Evolutionary conservation across 176 grass and related monocot genomes (phyloP).

Genomic region (Cenchrus purpureus): DNA sequence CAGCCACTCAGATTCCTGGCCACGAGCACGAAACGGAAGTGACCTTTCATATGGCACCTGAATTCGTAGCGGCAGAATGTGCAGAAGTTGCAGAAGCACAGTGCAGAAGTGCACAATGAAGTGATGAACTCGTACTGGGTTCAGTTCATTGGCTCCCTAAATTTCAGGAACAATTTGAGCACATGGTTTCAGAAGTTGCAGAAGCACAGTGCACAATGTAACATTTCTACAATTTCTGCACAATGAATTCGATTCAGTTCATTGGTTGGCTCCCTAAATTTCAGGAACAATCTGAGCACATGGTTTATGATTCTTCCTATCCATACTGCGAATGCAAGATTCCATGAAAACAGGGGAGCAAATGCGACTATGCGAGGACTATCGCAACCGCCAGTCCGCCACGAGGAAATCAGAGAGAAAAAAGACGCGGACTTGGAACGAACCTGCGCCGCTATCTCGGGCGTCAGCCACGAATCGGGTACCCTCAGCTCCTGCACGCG

Average conservation of each 20-base stretch:
- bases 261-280: too few species aligned
- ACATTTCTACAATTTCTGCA: too few species aligned
- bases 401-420: not conserved
- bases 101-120: too few species aligned
- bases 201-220: too few species aligned
- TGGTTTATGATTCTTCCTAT: not conserved
- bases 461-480: slow-evolving; percentile 62
- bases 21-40: not conserved
- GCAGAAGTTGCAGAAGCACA: not conserved
- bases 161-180: not conserved
- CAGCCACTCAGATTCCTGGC: slow-evolving; percentile 90
- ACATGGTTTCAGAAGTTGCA: too few species aligned
- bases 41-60: not conserved
- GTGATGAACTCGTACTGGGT: not conserved
- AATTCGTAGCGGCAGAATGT: not conserved
- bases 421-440: not conserved
- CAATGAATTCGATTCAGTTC: too few species aligned
- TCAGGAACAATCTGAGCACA: too few species aligned
- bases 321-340: not conserved
- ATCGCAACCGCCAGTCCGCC: too few species aligned
- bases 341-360: not conserved
- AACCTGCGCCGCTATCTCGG: slow-evolving; percentile 64
- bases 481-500: slow-evolving; percentile 79
- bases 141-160: not conserved
- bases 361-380: not conserved